phyloP scores from a whole-genome alignment of 164 flowering plant species.

The Piper longum region DNA sequence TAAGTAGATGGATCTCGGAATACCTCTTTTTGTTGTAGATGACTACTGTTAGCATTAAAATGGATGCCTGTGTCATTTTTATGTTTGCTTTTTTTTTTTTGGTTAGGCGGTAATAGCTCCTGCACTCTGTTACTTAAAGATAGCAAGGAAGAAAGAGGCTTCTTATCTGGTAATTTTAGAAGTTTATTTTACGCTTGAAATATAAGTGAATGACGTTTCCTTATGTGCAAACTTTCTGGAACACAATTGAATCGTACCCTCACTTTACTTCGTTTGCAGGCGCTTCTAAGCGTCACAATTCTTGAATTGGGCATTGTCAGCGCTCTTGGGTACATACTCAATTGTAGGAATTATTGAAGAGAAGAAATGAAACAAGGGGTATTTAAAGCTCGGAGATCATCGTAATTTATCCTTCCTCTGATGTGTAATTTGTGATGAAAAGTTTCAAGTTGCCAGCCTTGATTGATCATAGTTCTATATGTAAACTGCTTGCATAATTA shows the following conservation, averaged over 20 bases:
- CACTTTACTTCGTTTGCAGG: constrained; percentile 18
- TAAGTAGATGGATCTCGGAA: background rate
- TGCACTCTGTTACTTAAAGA: constrained; percentile 53
- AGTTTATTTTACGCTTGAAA: background rate
- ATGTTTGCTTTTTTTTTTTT: too few species aligned
- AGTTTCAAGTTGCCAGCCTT: too few species aligned
- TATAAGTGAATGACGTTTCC: too few species aligned
- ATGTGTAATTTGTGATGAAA: too few species aligned
- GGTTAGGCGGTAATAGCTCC: constrained; percentile 76
- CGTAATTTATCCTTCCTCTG: too few species aligned
- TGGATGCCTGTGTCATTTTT: background rate
- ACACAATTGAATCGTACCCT: background rate
- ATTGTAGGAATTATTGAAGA: constrained; percentile 16
- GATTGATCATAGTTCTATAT: too few species aligned
- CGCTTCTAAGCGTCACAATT: constrained; percentile 19
- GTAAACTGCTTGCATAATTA: too few species aligned
- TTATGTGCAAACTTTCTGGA: too few species aligned
- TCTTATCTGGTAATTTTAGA: constrained; percentile 31
- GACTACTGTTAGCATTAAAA: background rate
- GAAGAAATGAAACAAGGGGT: background rate
- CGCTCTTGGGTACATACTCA: constrained; percentile 57
- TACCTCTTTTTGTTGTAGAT: background rate
- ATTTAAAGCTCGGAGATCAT: background rate
- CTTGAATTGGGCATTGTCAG: constrained; percentile 31
- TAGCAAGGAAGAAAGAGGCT: constrained; percentile 45